These are phyloP conservation scores for Pseudevernia furfuracea DNA, from an alignment of 495 filamentous ascomycete species.

Conservation along the genomic window DNA sequence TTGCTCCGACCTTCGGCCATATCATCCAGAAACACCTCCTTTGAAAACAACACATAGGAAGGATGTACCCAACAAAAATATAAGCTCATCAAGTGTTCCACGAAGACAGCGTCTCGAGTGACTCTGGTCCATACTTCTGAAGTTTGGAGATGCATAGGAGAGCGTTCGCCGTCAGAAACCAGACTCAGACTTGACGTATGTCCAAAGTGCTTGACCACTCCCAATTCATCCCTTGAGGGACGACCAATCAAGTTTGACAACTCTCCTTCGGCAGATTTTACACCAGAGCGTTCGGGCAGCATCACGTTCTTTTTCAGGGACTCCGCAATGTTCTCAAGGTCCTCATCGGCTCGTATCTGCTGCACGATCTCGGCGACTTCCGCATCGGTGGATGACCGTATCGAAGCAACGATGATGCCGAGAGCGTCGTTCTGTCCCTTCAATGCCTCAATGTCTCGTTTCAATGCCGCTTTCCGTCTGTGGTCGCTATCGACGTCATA, in stretches of 20 bases:
- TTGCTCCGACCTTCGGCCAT: slow-evolving; percentile 46
- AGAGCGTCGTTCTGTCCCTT: slow-evolving; percentile 33
- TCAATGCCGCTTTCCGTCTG: slow-evolving; percentile 36
- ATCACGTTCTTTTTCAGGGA: slow-evolving; percentile 30
- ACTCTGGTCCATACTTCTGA: slow-evolving; percentile 16
- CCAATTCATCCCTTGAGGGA: slow-evolving; percentile 4
- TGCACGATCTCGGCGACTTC: slow-evolving; percentile 39
- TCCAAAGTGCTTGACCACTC: slow-evolving; percentile 11
- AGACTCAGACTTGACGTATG: slow-evolving; percentile 18
- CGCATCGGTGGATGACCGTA: slow-evolving; percentile 37
- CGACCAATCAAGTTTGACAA: slow-evolving; percentile 30
- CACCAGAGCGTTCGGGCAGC: slow-evolving; percentile 22
- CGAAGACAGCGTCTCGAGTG: slow-evolving; percentile 1
- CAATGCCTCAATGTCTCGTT: slow-evolving; percentile 33
- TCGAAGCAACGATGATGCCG: slow-evolving; percentile 35
- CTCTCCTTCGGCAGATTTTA: slow-evolving; percentile 30
- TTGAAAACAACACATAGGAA: slow-evolving; percentile 61
- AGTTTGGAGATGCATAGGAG: slow-evolving; percentile 3
- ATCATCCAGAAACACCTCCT: slow-evolving; percentile 64
- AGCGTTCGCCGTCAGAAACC: slow-evolving; percentile 1
- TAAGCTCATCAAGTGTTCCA: slow-evolving; percentile 34
- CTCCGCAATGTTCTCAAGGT: slow-evolving; percentile 34
- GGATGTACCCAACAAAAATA: slow-evolving; percentile 83
- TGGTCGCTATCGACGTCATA: slow-evolving; percentile 44
- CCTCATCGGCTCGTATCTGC: slow-evolving; percentile 33